These are phyloP conservation scores for Cyclostephanos tholiformis DNA, from an alignment of 108 stramenopile genomes.

Conservation along the genomic window DNA sequence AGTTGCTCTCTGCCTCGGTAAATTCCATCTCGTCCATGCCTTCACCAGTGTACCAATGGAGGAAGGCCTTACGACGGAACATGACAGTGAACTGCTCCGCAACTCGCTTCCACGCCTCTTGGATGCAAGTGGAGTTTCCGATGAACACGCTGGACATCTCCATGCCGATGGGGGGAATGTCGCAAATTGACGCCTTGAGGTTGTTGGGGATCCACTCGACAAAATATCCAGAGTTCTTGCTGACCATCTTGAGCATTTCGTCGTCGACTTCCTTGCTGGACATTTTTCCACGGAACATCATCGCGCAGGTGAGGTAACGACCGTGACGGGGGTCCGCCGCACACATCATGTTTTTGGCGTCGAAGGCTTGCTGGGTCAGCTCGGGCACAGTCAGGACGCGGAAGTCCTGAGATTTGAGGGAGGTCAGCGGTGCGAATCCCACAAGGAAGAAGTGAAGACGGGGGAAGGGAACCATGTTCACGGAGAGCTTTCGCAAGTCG, in stretches of 20 bases:
- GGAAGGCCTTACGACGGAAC: conserved; percentile 91
- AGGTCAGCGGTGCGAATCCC: conserved; percentile 75
- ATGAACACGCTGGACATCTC: conserved; percentile 74
- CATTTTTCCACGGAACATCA: conserved; percentile 74
- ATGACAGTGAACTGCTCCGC: conserved; percentile 86
- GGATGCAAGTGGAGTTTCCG: conserved; percentile 82
- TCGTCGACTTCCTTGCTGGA: conserved; percentile 79
- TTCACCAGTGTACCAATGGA: conserved; percentile 87
- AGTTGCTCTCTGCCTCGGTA: conserved; percentile 87
- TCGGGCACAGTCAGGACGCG: conserved; percentile 76
- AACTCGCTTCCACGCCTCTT: conserved; percentile 85
- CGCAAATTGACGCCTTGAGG: conserved; percentile 88
- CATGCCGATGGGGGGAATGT: conserved; percentile 83
- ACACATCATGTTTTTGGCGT: conserved; percentile 86
- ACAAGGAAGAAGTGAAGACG: conserved; percentile 87
- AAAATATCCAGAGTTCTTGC: conserved; percentile 89
- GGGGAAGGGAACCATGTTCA: conserved; percentile 85
- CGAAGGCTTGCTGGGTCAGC: conserved; percentile 75
- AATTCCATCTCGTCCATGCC: conserved; percentile 90
- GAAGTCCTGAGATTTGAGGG: conserved; percentile 72
- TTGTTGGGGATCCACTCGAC: conserved; percentile 94
- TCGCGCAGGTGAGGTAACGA: conserved; percentile 73
- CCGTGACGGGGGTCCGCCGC: conserved; percentile 79
- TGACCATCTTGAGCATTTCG: conserved; percentile 88
- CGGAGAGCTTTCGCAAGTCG: conserved; percentile 80